Evolutionary conservation across 805 yeast genomes (phyloP).

Genomic region (Candida cerambycidarum): DNA sequence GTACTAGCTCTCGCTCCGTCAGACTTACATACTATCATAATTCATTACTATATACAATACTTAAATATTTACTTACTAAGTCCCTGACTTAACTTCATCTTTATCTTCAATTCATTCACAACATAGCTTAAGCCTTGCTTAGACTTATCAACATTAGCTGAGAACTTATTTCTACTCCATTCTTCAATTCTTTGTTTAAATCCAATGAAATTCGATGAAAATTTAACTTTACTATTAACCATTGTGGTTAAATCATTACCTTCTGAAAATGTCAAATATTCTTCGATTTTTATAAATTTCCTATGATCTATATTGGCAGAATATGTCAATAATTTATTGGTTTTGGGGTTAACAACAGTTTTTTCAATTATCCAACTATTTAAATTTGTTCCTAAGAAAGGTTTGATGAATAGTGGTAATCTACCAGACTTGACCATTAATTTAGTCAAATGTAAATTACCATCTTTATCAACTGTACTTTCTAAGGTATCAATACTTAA

Average conservation of each 20-base stretch:
- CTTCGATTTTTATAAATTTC: constrained; percentile 74
- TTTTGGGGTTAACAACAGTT: constrained; percentile 65
- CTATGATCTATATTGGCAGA: constrained; percentile 85
- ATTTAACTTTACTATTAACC: constrained; percentile 62
- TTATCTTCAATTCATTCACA: constrained; percentile 58
- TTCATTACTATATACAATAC: constrained; percentile 5
- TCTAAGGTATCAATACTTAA: constrained; percentile 77
- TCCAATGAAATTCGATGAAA: constrained; percentile 67
- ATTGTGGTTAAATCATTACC: constrained; percentile 35
- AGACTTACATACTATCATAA: neutral
- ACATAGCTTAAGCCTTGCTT: constrained; percentile 75
- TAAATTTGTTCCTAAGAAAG: constrained; percentile 66
- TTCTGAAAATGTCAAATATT: constrained; percentile 57
- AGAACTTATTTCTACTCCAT: constrained; percentile 75
- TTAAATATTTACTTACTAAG: neutral
- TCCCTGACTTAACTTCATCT: neutral
- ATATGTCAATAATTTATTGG: constrained; percentile 59
- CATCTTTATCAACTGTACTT: constrained; percentile 55
- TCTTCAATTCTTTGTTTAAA: constrained; percentile 73
- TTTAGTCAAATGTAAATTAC: constrained; percentile 69
- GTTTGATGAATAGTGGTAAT: constrained; percentile 75
- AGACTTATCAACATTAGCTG: constrained; percentile 63
- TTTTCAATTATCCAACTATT: constrained; percentile 83
- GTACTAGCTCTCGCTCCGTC: too few species aligned
- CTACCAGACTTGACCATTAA: constrained; percentile 77